Base-by-base conservation (phyloP, 768 basidiomycete species). In the Psilocybe cubensis region DNA sequence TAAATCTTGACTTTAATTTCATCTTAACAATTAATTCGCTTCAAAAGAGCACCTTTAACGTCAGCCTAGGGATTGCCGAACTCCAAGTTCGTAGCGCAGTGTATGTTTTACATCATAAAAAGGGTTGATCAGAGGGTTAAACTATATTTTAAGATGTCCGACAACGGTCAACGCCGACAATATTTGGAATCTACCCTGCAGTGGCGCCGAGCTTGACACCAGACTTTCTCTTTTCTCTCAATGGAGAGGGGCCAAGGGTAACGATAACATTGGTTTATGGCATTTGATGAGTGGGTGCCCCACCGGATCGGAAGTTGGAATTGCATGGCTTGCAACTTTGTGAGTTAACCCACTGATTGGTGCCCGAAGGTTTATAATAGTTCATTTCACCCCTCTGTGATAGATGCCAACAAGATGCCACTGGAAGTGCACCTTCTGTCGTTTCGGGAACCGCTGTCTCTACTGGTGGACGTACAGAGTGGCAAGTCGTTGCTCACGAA, bases 261-360 rank as follows among this genome's bases (percentile, higher is more conserved):
- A 79, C n/a, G 92, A 94, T 67, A 82, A 85, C 17, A 85, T 82
- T 20, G 94, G 93, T 2, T 77, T 96, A 27, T 95, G 92, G 90
- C 93, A 94, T 74, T 76, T 95, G 11, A 89, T 95, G 87, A 92
- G 89, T 61, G 86, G 86, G 23, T 92, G 91, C 63, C 84, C 88
- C 3, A 87, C 88, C 8, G 89, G 89, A n/a, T 81, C 84, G 9
- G 91, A 92, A 72, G 85, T 89, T 33, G 94, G 93, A 20, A 92
- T 95, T 46, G 93, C 93, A 3, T 94, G 92, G 93, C 81, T 96
- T 2, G 90, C 82, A 20, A 91, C 90, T 18, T 68, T 95, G 72
- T 91, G 74, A 66, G 79, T 75, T 33, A 11, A 40, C 33, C 43
- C n/a, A 23, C 18, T 29, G 31, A 43, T 17, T 18, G 14, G 21